A percentile compares a stretch with the other conserved stretches of the same genome.
phyloP scores from a whole-genome alignment of 441 rosid genomes.

The Flueggea neowawraea region DNA sequence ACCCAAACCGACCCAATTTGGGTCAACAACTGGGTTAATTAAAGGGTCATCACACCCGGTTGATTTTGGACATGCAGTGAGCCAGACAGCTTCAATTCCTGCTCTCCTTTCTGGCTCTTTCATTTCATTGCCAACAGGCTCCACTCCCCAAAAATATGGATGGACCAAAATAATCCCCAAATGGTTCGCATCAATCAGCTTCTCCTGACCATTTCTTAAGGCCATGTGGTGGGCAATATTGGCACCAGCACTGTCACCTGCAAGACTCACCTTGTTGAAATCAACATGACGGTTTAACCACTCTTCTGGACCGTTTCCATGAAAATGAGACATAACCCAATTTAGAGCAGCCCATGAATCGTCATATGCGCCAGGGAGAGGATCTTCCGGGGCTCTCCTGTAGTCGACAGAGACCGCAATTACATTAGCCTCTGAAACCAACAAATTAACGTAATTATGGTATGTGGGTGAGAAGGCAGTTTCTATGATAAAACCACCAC shows the following conservation, averaged over 20 bases:
- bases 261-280: conserved; percentile 30
- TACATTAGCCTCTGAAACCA: conserved; percentile 35
- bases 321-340: conserved; percentile 39
- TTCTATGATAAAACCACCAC: conserved; percentile 52
- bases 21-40: conserved; percentile 29
- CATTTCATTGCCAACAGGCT: conserved; percentile 18
- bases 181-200: conserved; percentile 5
- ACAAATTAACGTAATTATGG: conserved; percentile 28
- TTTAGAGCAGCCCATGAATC: conserved; percentile 45
- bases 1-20: conserved; percentile 26
- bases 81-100: neutral
- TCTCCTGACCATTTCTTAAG: conserved; percentile 21
- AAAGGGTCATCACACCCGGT: conserved; percentile 27
- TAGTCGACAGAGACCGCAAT: conserved; percentile 48
- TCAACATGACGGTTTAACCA: conserved; percentile 50
- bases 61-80: conserved; percentile 5
- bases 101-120: conserved; percentile 3
- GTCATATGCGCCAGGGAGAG: conserved; percentile 39
- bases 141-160: conserved; percentile 24
- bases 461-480: conserved; percentile 39
- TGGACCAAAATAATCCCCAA: conserved; percentile 20
- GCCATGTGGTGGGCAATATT: conserved; percentile 51
- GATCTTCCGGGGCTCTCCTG: conserved; percentile 47
- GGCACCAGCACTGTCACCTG: conserved; percentile 59
- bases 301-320: conserved; percentile 38